Evolutionary conservation across 352 stramenopile species (phyloP), one percentile per base, ranked within the genome.

Genomic region (Phytophthora lateralis): DNA sequence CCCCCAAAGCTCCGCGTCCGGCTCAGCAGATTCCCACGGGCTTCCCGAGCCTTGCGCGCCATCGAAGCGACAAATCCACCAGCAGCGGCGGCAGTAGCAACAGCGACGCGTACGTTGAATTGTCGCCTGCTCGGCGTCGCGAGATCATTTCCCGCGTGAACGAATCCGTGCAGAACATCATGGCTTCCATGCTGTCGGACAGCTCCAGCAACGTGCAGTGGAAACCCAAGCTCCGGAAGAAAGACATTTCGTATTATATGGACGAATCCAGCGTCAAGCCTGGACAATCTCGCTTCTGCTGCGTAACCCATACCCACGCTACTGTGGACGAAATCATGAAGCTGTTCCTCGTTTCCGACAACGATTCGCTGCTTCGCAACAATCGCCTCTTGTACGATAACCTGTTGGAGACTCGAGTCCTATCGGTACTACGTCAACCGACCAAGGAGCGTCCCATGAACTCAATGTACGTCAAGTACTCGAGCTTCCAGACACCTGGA

Each of bases 241-340:
- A 75, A 2, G 63, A 71, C 46, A 59, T 88, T 4, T 72, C 71
- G 34, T 88, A 84, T 55, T 88, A 74, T 45, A 69, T 83, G 17
- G 78, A 88, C 50, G 62, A 82, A 37, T 52, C 43, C 12, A 78
- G 69, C 38, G 66, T 73, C 14, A 63, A 65, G 44, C 50, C 63
- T 5, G 71, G 67, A 14, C 78, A 85, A 46, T 75, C 70, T 20
- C 59, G 78, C n/a, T 85, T 88, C 61, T 84, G 75, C 50, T 88
- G 78, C 47, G 76, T 84, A 29, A 75, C 51, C 38, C 69, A 80
- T 37, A 76, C 71, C 1, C 49, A 55, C 26, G 76, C 78, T 3
- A 26, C 50, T 2, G 62, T 75, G 29, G 61, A 77, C 15, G 78
- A 88, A 0, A 44, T 88, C 11, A 77, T 88, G 61, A 47, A 76